Evolutionary conservation across 1,284 basidiomycete genomes (phyloP).

Genomic region (Microbotryum scabiosae): DNA sequence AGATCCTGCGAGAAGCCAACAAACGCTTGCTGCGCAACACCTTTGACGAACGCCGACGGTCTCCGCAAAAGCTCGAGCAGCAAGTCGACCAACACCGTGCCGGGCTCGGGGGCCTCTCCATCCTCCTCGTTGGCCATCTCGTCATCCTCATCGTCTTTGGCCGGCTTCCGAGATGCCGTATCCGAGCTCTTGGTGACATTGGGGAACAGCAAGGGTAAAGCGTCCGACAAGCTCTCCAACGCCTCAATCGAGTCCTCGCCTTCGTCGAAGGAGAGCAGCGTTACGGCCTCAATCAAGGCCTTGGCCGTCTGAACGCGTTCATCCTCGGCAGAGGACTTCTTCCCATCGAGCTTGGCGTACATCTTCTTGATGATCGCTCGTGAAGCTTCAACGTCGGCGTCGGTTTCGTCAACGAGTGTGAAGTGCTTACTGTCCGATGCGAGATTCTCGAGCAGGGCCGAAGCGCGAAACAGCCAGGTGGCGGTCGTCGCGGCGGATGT

Average conservation of each 20-base stretch:
- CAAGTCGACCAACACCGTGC: slow-evolving; percentile 77
- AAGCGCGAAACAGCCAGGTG: slow-evolving; percentile 67
- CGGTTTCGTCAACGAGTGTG: slow-evolving; percentile 49
- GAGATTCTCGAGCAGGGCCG: slow-evolving; percentile 51
- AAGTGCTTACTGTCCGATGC: slow-evolving; percentile 66
- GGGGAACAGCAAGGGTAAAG: slow-evolving; percentile 33
- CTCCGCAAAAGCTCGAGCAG: slow-evolving; percentile 83
- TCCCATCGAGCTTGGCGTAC: slow-evolving; percentile 38
- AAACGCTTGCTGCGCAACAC: slow-evolving; percentile 74
- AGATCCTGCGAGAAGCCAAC: slow-evolving; percentile 62
- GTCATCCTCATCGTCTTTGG: slow-evolving; percentile 38
- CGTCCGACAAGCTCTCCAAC: slow-evolving; percentile 51
- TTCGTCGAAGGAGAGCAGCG: slow-evolving; percentile 63
- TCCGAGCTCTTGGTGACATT: slow-evolving; percentile 24
- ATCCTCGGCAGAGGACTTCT: slow-evolving; percentile 41
- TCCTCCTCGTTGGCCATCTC: slow-evolving; percentile 38
- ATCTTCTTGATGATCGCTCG: slow-evolving; percentile 47
- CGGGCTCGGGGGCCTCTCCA: slow-evolving; percentile 48
- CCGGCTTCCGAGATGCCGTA: slow-evolving; percentile 9
- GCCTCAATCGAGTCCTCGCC: slow-evolving; percentile 51
- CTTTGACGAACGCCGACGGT: slow-evolving; percentile 70
- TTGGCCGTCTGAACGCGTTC: slow-evolving; percentile 18
- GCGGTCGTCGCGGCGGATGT: slow-evolving; percentile 35
- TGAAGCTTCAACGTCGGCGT: slow-evolving; percentile 48
- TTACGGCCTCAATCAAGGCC: slow-evolving; percentile 42